These are phyloP conservation scores for Cadophora luteo-olivacea DNA, from an alignment of 2,329 filamentous ascomycete species.

Conservation along the genomic window DNA sequence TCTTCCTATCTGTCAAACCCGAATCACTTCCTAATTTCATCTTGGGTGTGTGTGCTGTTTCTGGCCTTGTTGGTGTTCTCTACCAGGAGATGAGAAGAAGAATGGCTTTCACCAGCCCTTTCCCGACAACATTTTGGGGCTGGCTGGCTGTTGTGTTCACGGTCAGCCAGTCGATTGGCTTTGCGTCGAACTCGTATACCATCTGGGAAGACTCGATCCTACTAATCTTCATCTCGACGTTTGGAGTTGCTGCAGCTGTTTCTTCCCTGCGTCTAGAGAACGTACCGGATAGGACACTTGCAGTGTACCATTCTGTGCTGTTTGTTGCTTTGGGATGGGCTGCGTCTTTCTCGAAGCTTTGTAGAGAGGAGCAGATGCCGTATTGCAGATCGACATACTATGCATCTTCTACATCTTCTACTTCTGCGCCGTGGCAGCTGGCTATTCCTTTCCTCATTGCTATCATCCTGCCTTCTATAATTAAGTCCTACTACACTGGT, in stretches of 20 bases:
- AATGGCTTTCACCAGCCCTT: conserved; percentile 53
- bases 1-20: conserved; percentile 32
- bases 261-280: conserved; percentile 77
- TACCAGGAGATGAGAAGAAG: conserved; percentile 43
- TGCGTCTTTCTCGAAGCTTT: conserved; percentile 88
- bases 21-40: conserved; percentile 34
- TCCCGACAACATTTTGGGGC: conserved; percentile 85
- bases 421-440: conserved; percentile 90
- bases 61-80: conserved; percentile 47
- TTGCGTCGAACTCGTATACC: conserved; percentile 97
- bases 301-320: conserved; percentile 82
- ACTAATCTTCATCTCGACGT: conserved; percentile 88
- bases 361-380: conserved; percentile 98
- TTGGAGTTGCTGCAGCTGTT: conserved; percentile 77
- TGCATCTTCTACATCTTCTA: conserved; percentile 87
- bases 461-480: conserved; percentile 72
- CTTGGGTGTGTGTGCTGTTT: conserved; percentile 36
- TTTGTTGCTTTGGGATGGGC: conserved; percentile 82
- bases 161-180: conserved; percentile 87
- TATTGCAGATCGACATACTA: conserved; percentile 97
- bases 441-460: conserved; percentile 78
- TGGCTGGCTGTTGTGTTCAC: conserved; percentile 84
- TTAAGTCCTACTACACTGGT: conserved; percentile 81
- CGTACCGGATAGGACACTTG: conserved; percentile 73
- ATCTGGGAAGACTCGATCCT: conserved; percentile 98